These are phyloP conservation scores for Magnusiomyces clavatus DNA, from an alignment of 1,139 yeast species.

Conservation along the genomic window DNA sequence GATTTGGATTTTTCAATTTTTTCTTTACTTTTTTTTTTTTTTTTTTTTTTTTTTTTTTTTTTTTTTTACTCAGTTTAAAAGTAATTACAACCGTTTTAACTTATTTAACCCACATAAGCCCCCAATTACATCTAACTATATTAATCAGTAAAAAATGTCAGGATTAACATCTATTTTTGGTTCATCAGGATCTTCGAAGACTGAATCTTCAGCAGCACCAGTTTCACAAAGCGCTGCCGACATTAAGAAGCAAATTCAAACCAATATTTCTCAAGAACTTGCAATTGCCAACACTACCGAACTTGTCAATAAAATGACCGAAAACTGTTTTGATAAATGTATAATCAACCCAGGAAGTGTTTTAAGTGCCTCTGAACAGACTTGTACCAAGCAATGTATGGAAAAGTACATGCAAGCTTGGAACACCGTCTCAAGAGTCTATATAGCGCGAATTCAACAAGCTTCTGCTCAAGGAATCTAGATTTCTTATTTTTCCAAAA, in stretches of 20 bases:
- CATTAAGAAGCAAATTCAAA: conserved; percentile 55
- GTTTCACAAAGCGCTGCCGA: conserved; percentile 28
- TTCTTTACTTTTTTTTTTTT: too few species aligned
- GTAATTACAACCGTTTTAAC: too few species aligned
- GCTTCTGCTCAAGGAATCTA: conserved; percentile 22
- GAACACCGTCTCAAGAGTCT: conserved; percentile 74
- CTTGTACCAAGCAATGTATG: conserved; percentile 68
- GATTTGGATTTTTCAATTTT: too few species aligned
- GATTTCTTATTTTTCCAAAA: neutral
- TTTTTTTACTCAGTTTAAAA: too few species aligned
- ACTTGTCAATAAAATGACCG: conserved; percentile 78
- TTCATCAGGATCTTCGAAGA: conserved; percentile 25
- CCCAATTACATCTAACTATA: conserved; percentile 33
- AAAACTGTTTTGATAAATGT: conserved; percentile 80
- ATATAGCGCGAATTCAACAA: conserved; percentile 65
- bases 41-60: too few species aligned
- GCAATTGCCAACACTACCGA: conserved; percentile 88
- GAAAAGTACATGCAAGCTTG: conserved; percentile 88
- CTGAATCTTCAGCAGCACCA: conserved; percentile 29
- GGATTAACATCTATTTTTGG: conserved; percentile 37
- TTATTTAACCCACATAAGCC: too few species aligned
- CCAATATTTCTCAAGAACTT: conserved; percentile 70
- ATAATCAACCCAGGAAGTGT: conserved; percentile 47
- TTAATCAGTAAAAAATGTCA: conserved; percentile 33
- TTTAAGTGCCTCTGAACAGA: conserved; percentile 39